A percentile compares a stretch with the other conserved stretches of the same genome.
Conservation (phyloP, 257 asterid genomes). For the Ligustrum vulgare region DNA sequence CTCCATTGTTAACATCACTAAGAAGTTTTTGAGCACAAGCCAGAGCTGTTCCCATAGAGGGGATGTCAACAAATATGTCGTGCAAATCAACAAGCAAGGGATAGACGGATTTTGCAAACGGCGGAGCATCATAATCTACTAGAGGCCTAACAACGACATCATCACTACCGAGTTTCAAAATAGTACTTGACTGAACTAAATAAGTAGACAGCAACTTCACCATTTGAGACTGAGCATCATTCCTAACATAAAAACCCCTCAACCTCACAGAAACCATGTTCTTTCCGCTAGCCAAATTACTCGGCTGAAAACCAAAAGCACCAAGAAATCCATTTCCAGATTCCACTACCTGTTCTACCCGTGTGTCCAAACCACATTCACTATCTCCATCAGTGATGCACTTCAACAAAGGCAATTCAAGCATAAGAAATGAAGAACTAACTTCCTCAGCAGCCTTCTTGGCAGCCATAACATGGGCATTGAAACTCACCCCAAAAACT, state of each 20-base stretch:
- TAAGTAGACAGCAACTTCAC: slow-evolving; percentile 50
- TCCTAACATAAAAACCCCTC: slow-evolving; percentile 34
- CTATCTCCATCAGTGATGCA: slow-evolving; percentile 23
- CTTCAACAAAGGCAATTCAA: slow-evolving; percentile 70
- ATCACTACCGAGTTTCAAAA: slow-evolving; percentile 28
- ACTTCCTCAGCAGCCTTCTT: slow-evolving; percentile 86
- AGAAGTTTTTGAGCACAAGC: slow-evolving; percentile 86
- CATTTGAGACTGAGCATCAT: slow-evolving; percentile 57
- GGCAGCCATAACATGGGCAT: slow-evolving; percentile 67
- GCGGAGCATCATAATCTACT: slow-evolving; percentile 68
- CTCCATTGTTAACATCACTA: slow-evolving; percentile 66
- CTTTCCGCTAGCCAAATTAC: slow-evolving; percentile 41
- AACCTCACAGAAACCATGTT: slow-evolving; percentile 26
- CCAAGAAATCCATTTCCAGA: slow-evolving; percentile 31
- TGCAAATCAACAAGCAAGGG: slow-evolving; percentile 78
- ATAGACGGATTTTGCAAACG: slow-evolving; percentile 67
- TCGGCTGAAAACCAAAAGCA: slow-evolving; percentile 40
- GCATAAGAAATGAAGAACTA: slow-evolving; percentile 72
- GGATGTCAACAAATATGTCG: slow-evolving; percentile 58
- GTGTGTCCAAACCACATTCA: slow-evolving; percentile 21
- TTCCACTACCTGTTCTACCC: slow-evolving; percentile 26
- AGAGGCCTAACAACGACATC: slow-evolving; percentile 35
- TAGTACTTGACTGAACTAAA: slow-evolving; percentile 36
- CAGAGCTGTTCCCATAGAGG: slow-evolving; percentile 66
- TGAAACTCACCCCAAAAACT: slow-evolving; percentile 79